Evolutionary conservation across 371 early-diverging fungal genomes (phyloP), one percentile per base, ranked within the genome.

Genomic region (Rhizopus stolonifer): DNA sequence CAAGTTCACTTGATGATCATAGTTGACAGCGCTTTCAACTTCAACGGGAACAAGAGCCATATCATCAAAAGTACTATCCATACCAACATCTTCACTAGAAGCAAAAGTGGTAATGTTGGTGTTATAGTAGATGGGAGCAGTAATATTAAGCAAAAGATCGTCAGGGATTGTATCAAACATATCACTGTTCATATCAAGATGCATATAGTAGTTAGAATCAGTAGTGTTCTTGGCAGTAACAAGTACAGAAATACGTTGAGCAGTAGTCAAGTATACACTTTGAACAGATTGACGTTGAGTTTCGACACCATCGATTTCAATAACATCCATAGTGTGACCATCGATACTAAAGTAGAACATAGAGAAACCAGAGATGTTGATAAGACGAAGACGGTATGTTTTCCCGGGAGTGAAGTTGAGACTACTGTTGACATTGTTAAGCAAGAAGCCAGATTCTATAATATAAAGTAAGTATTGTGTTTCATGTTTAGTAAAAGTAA

Each of bases 281-380:
- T 69, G 47, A 29, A 86, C 83, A 9, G 74, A 65, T 10, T 60
- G 72, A 14, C 83, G 84, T 50, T 79, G 51, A 13, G 77, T 72
- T 40, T 83, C 80, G 13, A 81, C 79, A 46, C 94, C 94, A 56
- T 93, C 94, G 17, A 85, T 77, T 70, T 92, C 94, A 49, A 93
- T 89, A 29, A 93, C 69, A 45, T 83, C 72, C 69, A 93, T 61
- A 25, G 78, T 70, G 65, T 92, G 94, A 40, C 82, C 85, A 60
- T 88, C 91, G 54, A 93, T 87, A 61, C 83, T 79, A 65, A 93
- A 77, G 59, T 81, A 79, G 68, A 84, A 90, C 73, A 83, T 83
- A 46, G 89, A 80, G 49, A 90, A 73, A 22, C 85, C 82, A 46
- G 86, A 81, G 77, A 86, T 85, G 52, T 86, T 87, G 70, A 94